Base-by-base conservation (phyloP, 371 early-diverging fungal species). In the Lichtheimia ramosa region DNA sequence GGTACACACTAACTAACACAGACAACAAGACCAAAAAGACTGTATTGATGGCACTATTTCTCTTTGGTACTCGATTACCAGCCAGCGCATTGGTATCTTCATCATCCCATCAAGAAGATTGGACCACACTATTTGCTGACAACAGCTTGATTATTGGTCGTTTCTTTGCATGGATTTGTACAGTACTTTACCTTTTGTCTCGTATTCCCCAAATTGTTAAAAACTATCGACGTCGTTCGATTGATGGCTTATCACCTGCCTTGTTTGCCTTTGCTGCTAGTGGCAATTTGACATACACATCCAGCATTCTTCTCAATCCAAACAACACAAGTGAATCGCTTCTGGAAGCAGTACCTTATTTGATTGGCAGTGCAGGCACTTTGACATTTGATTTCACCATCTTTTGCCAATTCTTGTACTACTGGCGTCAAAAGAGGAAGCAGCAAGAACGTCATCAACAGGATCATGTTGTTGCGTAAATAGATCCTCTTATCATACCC, bases 241-340 rank as follows among this genome's bases (percentile, higher is more conserved):
- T 80, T 14, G 68, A 82, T 27, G 87, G 87, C 1, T 69, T 89
- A 5, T 77, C 84, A 1, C 78, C 86, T n/a, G 57, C 78, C 25
- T 77, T 89, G 84, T 88, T 89, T 62, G 57, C 74, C 28, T 85
- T 75, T 66, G 88, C 89, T 0, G 83, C 83, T 2, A 63, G 75
- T 58, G 89, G 86, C 3, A 89, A 89, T 55, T 55, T 83, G 23
- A 78, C 82, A 3, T 89, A 89, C 56, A 73, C 85, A 3, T 46
- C 74, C 18, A 81, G 79, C 23, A 80, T 89, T 49, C 61, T 85
- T 16, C 64, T 66, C 51, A 69, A 74, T 54, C 74, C 77, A 1
- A 71, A 77, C 16, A 63, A 66, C 0, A 52, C 69, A 0, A 57
- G 48, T 0, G 57, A 69, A 20, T 60, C 64, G 20, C 59, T 79